Base-by-base conservation (phyloP, 2,329 filamentous ascomycete genomes). In the Malbranchea cinnamomea region DNA sequence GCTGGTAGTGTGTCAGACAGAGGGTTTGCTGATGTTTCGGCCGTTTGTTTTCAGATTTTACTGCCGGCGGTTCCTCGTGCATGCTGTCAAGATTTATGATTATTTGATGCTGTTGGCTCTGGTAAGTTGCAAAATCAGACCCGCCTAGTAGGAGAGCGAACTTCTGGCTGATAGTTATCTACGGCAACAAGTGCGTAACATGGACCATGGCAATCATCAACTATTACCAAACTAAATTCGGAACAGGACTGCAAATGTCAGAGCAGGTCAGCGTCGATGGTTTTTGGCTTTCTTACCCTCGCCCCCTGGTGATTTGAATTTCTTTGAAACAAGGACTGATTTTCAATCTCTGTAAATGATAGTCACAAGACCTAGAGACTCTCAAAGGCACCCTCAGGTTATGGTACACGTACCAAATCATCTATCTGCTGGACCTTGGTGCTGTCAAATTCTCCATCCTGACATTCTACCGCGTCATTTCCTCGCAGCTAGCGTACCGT, bases 391-490 rank as follows among this genome's bases (percentile, higher is more conserved):
- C 27, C 10, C 16, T 29, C 6, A 29, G 23, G 17, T 29, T 19
- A n/a, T 29, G 27, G 27, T 46, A 60, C 17, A 42, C 49, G 4
- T 59, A 56, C 40, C 51, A 57, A 33, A 38, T 59, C 25, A 42
- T 56, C 28, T 60, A 54, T 39, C 42, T 51, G 3, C 37, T 48
- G n/a, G 44, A 44, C n/a, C 46, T 57, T 27, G 40, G 47, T 30
- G 53, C 51, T 14, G 47, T 55, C 33, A 62, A 62, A 33, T 41
- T 58, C 17, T 57, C 52, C 28, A 55, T 62, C 18, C 34, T 61
- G 24, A 43, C 48, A 20, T 60, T 62, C 38, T 62, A 60, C 35
- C 45, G 53, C 11, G 51, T 56, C 9, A 47, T 62, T 24, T 49
- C 44, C 12, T 39, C 40, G 9, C 33, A 40, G 4, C 34, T 23